These are phyloP conservation scores for Neolentinus lepideus DNA, from an alignment of 1,284 basidiomycete species.

Conservation along the genomic window DNA sequence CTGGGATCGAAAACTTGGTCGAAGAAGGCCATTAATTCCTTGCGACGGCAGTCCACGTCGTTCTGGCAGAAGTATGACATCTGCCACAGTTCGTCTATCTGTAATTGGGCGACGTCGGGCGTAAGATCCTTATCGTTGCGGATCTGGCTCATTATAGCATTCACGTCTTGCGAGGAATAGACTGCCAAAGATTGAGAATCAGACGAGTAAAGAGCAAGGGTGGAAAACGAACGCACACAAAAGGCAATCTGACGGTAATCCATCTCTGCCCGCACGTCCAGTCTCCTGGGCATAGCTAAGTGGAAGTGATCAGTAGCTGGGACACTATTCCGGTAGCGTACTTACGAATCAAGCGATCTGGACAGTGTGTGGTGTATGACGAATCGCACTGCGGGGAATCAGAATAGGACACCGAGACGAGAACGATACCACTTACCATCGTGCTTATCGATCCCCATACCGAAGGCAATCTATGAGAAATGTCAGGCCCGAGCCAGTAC, in stretches of 20 bases:
- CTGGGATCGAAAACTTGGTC: conserved; percentile 35
- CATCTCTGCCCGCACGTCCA: conserved; percentile 79
- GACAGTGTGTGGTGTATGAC: conserved; percentile 76
- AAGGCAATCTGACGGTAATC: conserved; percentile 54
- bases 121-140: conserved; percentile 33
- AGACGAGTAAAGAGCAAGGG: neutral
- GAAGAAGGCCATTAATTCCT: conserved; percentile 74
- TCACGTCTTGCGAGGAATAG: conserved; percentile 41
- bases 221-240: conserved; percentile 34
- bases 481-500: neutral
- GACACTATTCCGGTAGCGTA: conserved; percentile 3
- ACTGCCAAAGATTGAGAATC: neutral
- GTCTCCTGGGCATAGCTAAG: conserved; percentile 77
- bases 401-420: conserved; percentile 1
- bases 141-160: conserved; percentile 44
- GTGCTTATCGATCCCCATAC: conserved; percentile 96
- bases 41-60: conserved; percentile 80
- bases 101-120: conserved; percentile 48
- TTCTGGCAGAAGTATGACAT: conserved; percentile 78
- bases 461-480: conserved; percentile 61
- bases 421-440: conserved; percentile 41
- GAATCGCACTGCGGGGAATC: conserved; percentile 49
- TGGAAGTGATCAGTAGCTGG: conserved; percentile 7
- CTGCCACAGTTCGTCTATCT: conserved; percentile 45
- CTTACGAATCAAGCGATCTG: conserved; percentile 58